A percentile compares a stretch with the other conserved stretches of the same genome.
Conservation (phyloP, 352 stramenopile species). For the Pythium apleroticum region DNA sequence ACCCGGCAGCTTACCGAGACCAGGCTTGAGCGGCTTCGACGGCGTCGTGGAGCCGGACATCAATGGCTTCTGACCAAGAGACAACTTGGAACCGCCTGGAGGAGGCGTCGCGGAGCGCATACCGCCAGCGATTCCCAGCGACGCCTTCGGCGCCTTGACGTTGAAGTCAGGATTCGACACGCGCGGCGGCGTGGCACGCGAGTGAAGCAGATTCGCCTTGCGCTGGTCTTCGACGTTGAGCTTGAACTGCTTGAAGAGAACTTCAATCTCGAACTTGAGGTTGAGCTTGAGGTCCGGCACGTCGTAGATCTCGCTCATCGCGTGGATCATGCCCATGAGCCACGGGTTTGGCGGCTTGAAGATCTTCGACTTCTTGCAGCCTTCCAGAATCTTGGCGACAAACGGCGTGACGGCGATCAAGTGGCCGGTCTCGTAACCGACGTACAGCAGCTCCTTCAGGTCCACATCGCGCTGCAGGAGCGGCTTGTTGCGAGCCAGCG, state of each 20-base stretch:
- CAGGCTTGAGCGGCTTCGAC: conserved; percentile 49
- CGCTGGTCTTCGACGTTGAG: conserved; percentile 97
- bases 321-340: conserved; percentile 98
- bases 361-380: conserved; percentile 96
- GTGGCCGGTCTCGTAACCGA: conserved; percentile 94
- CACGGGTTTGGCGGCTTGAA: conserved; percentile 99
- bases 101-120: conserved; percentile 60
- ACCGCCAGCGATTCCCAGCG: conserved; percentile 11
- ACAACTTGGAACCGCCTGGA: conserved; percentile 44
- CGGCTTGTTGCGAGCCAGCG: conserved; percentile 96
- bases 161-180: conserved; percentile 99
- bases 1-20: conserved; percentile 33
- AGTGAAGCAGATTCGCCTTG: conserved; percentile 90
- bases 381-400: conserved; percentile 98
- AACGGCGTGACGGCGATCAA: conserved; percentile 98
- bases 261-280: conserved; percentile 99
- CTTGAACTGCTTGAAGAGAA: conserved; percentile 99
- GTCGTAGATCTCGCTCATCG: conserved; percentile 97
- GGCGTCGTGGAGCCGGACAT: conserved; percentile 38
- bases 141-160: conserved; percentile 83
- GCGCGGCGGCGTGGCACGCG: conserved; percentile 89
- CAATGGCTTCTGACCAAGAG: conserved; percentile 30
- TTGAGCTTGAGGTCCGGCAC: conserved; percentile 99
- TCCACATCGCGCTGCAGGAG: conserved; percentile 98
- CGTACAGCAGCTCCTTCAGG: conserved; percentile 97